Conservation (phyloP, 371 early-diverging fungal species). For the Nematocida sp. region DNA sequence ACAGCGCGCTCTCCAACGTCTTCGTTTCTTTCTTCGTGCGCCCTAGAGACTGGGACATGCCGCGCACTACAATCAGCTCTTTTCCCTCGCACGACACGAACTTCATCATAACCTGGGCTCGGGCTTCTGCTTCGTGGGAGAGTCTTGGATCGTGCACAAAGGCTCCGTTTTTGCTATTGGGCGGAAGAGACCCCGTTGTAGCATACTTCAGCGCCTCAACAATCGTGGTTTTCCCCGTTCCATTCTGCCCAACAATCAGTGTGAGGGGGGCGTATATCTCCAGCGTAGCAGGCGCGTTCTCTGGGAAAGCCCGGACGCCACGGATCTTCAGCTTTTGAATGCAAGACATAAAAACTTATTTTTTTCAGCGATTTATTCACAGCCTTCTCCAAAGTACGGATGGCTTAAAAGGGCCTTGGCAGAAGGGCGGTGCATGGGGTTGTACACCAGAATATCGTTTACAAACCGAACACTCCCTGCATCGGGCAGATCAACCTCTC, state of each 20-base stretch:
- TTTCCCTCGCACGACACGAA: conserved; percentile 74
- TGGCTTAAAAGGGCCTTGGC: conserved; percentile 84
- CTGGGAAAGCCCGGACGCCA: conserved; percentile 88
- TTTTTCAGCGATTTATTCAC: conserved; percentile 9
- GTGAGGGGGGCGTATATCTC: conserved; percentile 86
- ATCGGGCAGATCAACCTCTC: conserved; percentile 14
- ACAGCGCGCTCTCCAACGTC: conserved; percentile 73
- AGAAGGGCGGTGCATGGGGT: conserved; percentile 76
- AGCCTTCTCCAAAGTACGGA: conserved; percentile 80
- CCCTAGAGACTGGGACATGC: conserved; percentile 71
- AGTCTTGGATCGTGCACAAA: conserved; percentile 93
- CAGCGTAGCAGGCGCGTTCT: conserved; percentile 70
- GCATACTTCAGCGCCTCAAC: conserved; percentile 93
- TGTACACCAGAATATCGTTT: conserved; percentile 78
- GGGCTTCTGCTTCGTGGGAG: conserved; percentile 73
- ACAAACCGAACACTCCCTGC: conserved; percentile 81
- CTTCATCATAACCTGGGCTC: conserved; percentile 81
- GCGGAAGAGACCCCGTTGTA: conserved; percentile 88
- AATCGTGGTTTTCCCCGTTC: conserved; percentile 95
- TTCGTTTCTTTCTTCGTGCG: conserved; percentile 68
- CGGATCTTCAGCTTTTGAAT: conserved; percentile 70
- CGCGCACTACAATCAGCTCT: conserved; percentile 72
- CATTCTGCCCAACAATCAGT: conserved; percentile 93
- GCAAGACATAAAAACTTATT: conserved; percentile 50
- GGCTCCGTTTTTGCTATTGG: conserved; percentile 74